Base-by-base conservation (phyloP, 169 alveolate species). In the Eimeria maxima region DNA sequence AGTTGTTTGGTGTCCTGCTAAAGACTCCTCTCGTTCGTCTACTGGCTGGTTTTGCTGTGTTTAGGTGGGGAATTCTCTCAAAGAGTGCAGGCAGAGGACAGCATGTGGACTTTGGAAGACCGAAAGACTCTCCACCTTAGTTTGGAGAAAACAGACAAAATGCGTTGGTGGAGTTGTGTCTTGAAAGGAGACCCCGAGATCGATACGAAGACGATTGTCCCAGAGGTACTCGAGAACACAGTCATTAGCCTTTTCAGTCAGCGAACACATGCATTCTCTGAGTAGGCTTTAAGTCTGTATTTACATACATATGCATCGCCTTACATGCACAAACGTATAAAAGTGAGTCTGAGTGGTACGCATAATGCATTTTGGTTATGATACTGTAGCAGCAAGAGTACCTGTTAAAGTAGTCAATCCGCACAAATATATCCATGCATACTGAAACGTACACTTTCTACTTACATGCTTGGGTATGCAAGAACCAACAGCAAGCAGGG, bases 141-240 rank as follows among this genome's bases (percentile, higher is more conserved):
- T 47, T 95, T 99, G 53, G 99, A 98, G 76, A 99, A 99, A 96
- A 96, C 95, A 67, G 99, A 99, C 94, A 97, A 95, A 22, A 98
- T 98, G 99, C 98, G 98, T 88, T 99, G 99, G 99, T 99, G 99
- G 99, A 95, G 99, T 33, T 98, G 99, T 45, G 99, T 98, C 14
- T 94, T 99, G 50, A 69, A 84, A 55, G 99, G 99, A 24, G 99
- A 98, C 96, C 98, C 98, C 3, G 99, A 99, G 97, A 99, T 99
- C 93, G 99, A 99, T 97, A 99, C 99, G 50, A 97, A 98, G 95
- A 99, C 99, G 96, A 98, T 99, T 69, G 99, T 99, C 29, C 99
- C 99, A 27, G 99, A 99, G 94, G 97, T 95, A 24, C 45, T 96
- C 27, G 47, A n/a, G 27, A 29, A 11, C 44, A 11, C 44, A 69